A percentile compares a stretch with the other conserved stretches of the same genome.
Conservation (phyloP, 2,329 filamentous ascomycete genomes). For the Trichoderma koningiopsis region DNA sequence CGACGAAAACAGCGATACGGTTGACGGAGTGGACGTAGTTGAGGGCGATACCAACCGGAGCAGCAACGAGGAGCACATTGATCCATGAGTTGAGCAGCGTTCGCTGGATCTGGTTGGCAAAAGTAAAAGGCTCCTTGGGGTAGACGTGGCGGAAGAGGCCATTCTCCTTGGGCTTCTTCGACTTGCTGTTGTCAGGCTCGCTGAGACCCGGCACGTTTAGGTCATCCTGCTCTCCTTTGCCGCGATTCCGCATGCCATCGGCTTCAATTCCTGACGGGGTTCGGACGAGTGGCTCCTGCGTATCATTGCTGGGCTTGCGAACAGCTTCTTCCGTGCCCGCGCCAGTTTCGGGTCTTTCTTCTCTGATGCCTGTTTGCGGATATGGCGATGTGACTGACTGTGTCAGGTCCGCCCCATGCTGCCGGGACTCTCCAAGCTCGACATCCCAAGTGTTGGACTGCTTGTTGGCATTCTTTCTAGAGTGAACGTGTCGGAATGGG, state of each 20-base stretch:
- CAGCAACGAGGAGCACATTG: conserved; percentile 77
- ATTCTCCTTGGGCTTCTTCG: conserved; percentile 45
- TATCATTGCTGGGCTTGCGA: conserved; percentile 29
- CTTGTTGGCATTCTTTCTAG: conserved; percentile 30
- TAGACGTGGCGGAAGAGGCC: conserved; percentile 49
- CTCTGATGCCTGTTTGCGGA: conserved; percentile 29
- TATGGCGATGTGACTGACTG: conserved; percentile 42
- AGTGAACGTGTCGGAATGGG: conserved; percentile 45
- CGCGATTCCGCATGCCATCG: conserved; percentile 38
- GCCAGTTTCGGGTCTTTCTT: conserved; percentile 32
- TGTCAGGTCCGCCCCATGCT: conserved; percentile 39
- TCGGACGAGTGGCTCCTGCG: conserved; percentile 20
- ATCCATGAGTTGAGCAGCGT: conserved; percentile 84
- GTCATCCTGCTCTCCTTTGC: conserved; percentile 33
- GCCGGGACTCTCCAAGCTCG: conserved; percentile 39
- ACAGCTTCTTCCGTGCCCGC: conserved; percentile 31
- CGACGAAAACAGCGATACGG: conserved; percentile 70
- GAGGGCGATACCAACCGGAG: conserved; percentile 77
- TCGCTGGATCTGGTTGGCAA: conserved; percentile 68
- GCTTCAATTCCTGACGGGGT: conserved; percentile 30
- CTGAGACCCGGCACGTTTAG: conserved; percentile 29
- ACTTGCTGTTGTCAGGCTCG: conserved; percentile 37
- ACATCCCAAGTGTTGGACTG: conserved; percentile 43
- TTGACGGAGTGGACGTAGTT: conserved; percentile 61
- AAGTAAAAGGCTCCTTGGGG: conserved; percentile 59